Evolutionary conservation across 495 filamentous ascomycete species (phyloP).

Genomic region (Chlorociboria aeruginascens): DNA sequence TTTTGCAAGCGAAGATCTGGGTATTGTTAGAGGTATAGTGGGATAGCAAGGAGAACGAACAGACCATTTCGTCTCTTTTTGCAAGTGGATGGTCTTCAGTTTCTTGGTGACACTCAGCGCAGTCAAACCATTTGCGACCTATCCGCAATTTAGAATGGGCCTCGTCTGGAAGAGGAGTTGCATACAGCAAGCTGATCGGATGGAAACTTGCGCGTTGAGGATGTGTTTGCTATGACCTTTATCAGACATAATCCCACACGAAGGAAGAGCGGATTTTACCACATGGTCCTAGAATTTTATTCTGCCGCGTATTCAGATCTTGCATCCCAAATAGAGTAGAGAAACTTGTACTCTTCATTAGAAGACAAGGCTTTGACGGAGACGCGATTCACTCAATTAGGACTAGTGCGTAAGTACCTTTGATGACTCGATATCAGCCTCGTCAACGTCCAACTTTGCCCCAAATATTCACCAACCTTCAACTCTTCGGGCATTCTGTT

Average conservation of each 20-base stretch:
- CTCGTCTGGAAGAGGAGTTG: conserved; percentile 3
- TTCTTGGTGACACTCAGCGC: conserved; percentile 87
- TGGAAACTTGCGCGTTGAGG: conserved; percentile 93
- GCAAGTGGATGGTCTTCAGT: conserved; percentile 60
- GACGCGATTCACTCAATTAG: too few relatives aligned
- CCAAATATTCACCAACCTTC: neutral
- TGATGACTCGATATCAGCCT: conserved; percentile 6
- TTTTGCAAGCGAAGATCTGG: conserved; percentile 77
- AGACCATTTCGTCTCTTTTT: conserved; percentile 74
- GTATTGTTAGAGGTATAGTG: neutral
- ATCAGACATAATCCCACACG: neutral
- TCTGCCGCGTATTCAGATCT: too few relatives aligned
- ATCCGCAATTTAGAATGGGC: conserved; percentile 1
- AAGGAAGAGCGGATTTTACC: neutral
- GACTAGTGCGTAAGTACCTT: too few relatives aligned
- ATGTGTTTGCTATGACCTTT: conserved; percentile 66
- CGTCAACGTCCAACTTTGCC: conserved; percentile 1
- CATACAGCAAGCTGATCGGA: conserved; percentile 91
- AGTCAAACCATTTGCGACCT: conserved; percentile 98
- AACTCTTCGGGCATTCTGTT: conserved; percentile 5
- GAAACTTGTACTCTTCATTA: too few relatives aligned
- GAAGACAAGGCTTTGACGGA: too few relatives aligned
- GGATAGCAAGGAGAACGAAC: neutral
- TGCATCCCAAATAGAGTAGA: too few relatives aligned
- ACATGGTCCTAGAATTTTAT: neutral